Conservation (phyloP, 345 rosid species). For the Nephelium lappaceum region DNA sequence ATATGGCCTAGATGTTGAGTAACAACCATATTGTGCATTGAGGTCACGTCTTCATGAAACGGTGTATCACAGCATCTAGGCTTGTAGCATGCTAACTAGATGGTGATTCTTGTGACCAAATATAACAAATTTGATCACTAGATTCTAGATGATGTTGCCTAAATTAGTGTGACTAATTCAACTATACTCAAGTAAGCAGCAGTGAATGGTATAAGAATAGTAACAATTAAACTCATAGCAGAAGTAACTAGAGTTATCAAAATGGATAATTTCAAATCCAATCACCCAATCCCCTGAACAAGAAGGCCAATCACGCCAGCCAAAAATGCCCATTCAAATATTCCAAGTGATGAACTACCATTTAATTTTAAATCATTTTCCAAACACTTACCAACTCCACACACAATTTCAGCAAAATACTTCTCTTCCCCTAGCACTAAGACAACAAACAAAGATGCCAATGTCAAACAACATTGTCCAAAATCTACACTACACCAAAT, state of each 20-base stretch:
- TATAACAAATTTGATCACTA: not conserved
- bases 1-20: not conserved
- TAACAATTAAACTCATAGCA: not conserved
- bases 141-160: not conserved
- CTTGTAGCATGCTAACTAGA: not conserved
- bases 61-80: not conserved
- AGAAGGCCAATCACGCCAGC: not conserved
- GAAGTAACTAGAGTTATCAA: not conserved
- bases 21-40: not conserved
- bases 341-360: not conserved
- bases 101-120: not conserved
- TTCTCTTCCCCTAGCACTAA: not conserved
- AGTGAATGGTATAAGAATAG: not conserved
- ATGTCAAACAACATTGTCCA: not conserved
- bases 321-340: not conserved
- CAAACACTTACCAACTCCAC: not conserved
- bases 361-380: not conserved
- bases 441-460: not conserved
- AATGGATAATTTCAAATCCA: conserved; percentile 11
- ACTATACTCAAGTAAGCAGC: not conserved
- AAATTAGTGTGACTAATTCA: not conserved
- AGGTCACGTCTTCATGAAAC: not conserved
- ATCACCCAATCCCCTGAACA: not conserved
- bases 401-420: not conserved
- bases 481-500: conserved; percentile 1